Evolutionary conservation across 1,139 yeast genomes (phyloP), one percentile per base, ranked within the genome.

Genomic region (Lodderomyces orthopsilosis): DNA sequence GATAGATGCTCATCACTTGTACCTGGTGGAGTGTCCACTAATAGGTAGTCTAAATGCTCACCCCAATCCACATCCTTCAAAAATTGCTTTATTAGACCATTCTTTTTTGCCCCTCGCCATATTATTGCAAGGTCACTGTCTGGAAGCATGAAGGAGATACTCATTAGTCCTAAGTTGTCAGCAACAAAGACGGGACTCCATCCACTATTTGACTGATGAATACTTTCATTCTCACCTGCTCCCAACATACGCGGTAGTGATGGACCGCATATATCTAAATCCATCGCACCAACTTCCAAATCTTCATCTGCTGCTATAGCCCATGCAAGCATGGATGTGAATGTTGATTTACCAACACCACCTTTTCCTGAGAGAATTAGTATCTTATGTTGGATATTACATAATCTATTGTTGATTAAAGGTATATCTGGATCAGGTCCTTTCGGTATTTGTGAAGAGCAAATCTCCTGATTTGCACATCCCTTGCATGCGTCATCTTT

Each of bases 11-110:
- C 99, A 62, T 94, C 99, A 0, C 96, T 85, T 0, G 99, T 93
- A 0, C 99, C 98, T 0, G 99, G 99, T 0, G 98, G 99, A 0
- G 99, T 94, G 57, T 94, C 99, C 5, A 94, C 87, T 13, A 94
- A 77, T 54, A 94, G 70, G 58, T 88, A 93, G 63, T 94, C 98
- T 45, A 94, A 69, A 43, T 55, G 67, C 41, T 83, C 83, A 1
- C 96, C 96, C 99, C 99, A 94, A 55, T 89, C 89, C 2, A 93
- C 98, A 56, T 93, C 98, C 59, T 88, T 90, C 46, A 94, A 71
- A 57, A 94, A 94, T 66, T 90, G 96, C 57, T 94, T 94, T 46
- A 94, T 93, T 38, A 94, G 71, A 1, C 95, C 93, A 55, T 88
- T 90, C 66, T 94, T 94, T 68, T 93, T 94, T 10, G 91, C 85